Base-by-base conservation (phyloP, 768 basidiomycete species). In the Phanerodontia chrysosporium region DNA sequence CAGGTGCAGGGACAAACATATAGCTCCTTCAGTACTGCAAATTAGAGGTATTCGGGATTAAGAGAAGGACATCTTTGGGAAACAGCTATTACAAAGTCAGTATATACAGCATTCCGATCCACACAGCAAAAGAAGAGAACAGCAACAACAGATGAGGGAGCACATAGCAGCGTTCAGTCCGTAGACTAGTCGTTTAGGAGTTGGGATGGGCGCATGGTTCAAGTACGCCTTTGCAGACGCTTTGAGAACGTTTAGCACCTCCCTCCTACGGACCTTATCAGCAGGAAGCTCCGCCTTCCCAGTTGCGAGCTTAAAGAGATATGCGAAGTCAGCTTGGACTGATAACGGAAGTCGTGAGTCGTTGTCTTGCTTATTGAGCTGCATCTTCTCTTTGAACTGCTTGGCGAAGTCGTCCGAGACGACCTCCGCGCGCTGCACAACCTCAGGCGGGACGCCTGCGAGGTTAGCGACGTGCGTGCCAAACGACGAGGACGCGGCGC, bases 381-480 rank as follows among this genome's bases (percentile, higher is more conserved):
- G 82, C 54, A 92, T 74, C 62, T 86, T 83, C 64, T 87, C 87
- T 65, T 88, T 89, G 79, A 98, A 98, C 65, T 95, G 85, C 63
- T 83, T 76, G 0, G 93, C 91, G 69, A 95, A 95, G 66, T 91
- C 86, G 55, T 83, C 83, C 14, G 95, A 97, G 49, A 98, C 84
- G 25, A 83, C 72, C 63, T 95, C 93, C 3, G 97, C 97, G 3
- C 97, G 85, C 60, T 89, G 80, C 42, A 99, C 93, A 16, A 99
- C 91, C 8, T 82, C 78, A 14, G 80, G 69, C 1, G 95, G 94
- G 0, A 98, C 93, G 5, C 96, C 97, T 3, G 96, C 97, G 46
- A 99, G 81, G 64, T 88, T 90, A 28, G 97, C 97, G 45, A 98
- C 96, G 68, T 96, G 94, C 1, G 94, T 94, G 9, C 92, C 94